Conservation (phyloP, 148 eudicot genomes). For the Chenopodium formosanum region DNA sequence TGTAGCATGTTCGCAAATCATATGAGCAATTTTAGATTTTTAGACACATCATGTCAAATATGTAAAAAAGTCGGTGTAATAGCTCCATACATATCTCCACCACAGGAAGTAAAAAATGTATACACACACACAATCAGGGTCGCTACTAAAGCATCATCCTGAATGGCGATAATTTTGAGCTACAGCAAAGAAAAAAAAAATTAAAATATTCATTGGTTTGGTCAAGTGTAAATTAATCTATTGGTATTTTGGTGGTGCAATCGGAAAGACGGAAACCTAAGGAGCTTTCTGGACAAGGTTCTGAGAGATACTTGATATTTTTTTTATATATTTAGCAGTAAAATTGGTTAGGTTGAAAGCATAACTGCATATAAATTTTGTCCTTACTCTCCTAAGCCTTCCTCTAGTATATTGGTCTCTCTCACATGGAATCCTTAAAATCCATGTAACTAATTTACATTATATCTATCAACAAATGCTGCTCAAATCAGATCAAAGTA, state of each 20-base stretch:
- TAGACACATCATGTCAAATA: background rate
- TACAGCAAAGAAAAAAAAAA: background rate
- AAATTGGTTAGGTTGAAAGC: too few relatives aligned
- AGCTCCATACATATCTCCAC: background rate
- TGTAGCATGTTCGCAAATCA: slow-evolving; percentile 2
- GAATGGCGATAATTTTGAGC: background rate
- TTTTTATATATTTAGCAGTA: too few relatives aligned
- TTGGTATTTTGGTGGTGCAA: too few relatives aligned
- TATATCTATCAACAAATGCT: background rate
- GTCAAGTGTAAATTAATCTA: too few relatives aligned
- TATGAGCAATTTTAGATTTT: background rate
- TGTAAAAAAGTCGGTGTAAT: background rate
- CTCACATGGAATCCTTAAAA: background rate
- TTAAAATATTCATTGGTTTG: too few relatives aligned
- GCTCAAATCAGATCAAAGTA: background rate
- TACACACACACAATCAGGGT: background rate
- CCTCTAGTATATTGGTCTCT: too few relatives aligned
- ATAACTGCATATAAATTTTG: too few relatives aligned
- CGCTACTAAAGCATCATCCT: too few relatives aligned
- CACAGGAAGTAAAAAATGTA: background rate
- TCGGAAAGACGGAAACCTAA: too few relatives aligned
- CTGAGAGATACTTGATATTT: too few relatives aligned
- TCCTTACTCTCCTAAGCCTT: too few relatives aligned
- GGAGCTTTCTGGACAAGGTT: too few relatives aligned
- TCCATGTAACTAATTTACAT: background rate